Base-by-base conservation (phyloP, 2,329 filamentous ascomycete species). In the Penicillium sp. region DNA sequence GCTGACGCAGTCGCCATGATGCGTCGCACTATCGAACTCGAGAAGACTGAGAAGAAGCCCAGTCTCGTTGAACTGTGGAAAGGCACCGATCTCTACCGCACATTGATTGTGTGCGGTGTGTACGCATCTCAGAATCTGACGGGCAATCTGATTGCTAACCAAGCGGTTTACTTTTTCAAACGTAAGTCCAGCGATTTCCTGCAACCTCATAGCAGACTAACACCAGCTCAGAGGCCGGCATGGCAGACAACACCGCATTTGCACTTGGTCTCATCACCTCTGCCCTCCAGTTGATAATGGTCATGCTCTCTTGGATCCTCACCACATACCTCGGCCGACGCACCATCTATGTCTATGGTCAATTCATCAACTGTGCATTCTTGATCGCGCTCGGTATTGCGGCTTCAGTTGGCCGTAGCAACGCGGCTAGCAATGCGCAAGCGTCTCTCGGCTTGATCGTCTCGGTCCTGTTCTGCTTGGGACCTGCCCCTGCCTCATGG, bases 271-370 rank as follows among this genome's bases (percentile, higher is more conserved):
- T 87, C 25, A 86, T 86, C 68, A 86, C 80, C 46, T 86, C 84
- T 0, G 81, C 77, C 44, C 81, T 87, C 2, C 81, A 85, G 65
- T 74, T 69, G 69, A 69, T 88, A 65, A 77, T 84, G 54, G 82
- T 85, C 67, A 85, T 85, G 79, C 74, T 84, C 38, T 87, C 84
- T 51, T 87, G 85, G 85, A 70, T 86, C 50, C 78, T 88, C 44
- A 87, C 82, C 13, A 79, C 80, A 1, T 86, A 83, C 69, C 75
- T 84, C 47, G 83, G 84, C 64, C 80, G 83, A 52, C 83, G 84
- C 47, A 79, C 80, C 31, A 85, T 87, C 69, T 87, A 86, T 68
- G 73, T 86, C 49, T 85, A 78, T 72, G 83, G 84, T 55, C 79
- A 79, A 25, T 64, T 71, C 31, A 75, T 79, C 69, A 85, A 83